Conservation (phyloP, 371 early-diverging fungal genomes). For the Mortierella sp. region DNA sequence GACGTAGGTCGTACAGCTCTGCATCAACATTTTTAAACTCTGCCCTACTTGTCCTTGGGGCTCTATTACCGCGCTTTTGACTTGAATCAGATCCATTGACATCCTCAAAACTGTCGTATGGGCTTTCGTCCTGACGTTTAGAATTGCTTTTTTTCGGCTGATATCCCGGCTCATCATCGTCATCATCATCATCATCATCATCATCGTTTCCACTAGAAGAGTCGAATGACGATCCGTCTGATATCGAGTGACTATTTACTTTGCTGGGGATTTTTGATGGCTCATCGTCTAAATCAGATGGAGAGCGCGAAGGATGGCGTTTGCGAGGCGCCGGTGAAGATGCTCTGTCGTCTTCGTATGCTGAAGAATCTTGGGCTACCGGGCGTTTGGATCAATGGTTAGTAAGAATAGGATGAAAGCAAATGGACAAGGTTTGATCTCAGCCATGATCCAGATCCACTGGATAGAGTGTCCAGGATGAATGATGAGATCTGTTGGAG, state of each 20-base stretch:
- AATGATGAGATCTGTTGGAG: neutral
- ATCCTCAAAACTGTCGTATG: constrained; percentile 53
- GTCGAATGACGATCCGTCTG: constrained; percentile 42
- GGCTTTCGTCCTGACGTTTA: constrained; percentile 30
- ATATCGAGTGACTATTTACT: constrained; percentile 26
- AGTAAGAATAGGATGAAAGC: neutral
- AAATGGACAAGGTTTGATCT: neutral
- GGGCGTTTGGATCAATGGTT: neutral
- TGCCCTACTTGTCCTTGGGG: constrained; percentile 35
- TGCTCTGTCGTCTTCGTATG: constrained; percentile 48
- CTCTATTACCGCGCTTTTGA: constrained; percentile 15
- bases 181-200: constrained; percentile 38
- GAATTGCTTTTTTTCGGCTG: constrained; percentile 3
- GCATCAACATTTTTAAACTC: constrained; percentile 60
- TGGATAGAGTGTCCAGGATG: neutral
- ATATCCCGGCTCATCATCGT: constrained; percentile 32
- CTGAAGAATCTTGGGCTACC: constrained; percentile 56
- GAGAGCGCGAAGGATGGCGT: constrained; percentile 21
- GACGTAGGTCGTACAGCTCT: constrained; percentile 65
- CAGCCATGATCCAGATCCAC: neutral
- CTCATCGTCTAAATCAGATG: constrained; percentile 20
- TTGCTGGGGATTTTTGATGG: neutral
- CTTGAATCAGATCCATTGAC: constrained; percentile 48
- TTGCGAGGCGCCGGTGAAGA: constrained; percentile 27
- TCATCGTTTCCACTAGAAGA: constrained; percentile 42